Conservation (phyloP, 768 basidiomycete genomes). For the Lentinus brumalis region DNA sequence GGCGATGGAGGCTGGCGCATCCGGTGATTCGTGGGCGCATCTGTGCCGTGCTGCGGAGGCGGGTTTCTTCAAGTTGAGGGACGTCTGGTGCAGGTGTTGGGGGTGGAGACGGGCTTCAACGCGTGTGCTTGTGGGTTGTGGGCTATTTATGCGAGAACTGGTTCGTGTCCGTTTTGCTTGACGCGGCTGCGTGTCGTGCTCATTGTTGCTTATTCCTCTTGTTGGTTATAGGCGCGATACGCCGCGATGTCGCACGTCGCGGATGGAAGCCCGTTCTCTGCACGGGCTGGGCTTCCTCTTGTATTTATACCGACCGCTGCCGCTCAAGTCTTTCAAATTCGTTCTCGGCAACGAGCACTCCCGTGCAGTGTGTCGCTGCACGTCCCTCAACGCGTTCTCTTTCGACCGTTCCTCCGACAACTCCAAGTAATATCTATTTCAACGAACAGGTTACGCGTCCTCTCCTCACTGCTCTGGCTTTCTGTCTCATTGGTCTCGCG, state of each 20-base stretch:
- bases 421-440: too few species aligned
- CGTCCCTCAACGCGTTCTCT: too few species aligned
- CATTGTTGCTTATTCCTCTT: neutral
- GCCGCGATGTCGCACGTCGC: too few species aligned
- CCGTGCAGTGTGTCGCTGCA: too few species aligned
- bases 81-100: neutral
- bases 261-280: neutral
- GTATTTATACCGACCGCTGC: slow-evolving; percentile 6
- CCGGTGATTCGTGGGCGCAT: slow-evolving; percentile 8
- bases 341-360: too few species aligned
- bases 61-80: neutral
- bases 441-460: too few species aligned
- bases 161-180: neutral
- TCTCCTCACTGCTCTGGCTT: too few species aligned
- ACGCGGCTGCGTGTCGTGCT: neutral
- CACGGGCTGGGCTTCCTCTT: neutral
- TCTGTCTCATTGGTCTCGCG: too few species aligned
- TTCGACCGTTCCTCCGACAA: too few species aligned
- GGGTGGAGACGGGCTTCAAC: too few species aligned
- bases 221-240: slow-evolving; percentile 1
- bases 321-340: too few species aligned
- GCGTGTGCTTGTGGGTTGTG: neutral
- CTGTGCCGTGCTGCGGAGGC: too few species aligned
- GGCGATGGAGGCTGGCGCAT: slow-evolving; percentile 76
- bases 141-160: neutral